Conservation (phyloP, 2,329 filamentous ascomycete species). For the Trichoderma atroviride region DNA sequence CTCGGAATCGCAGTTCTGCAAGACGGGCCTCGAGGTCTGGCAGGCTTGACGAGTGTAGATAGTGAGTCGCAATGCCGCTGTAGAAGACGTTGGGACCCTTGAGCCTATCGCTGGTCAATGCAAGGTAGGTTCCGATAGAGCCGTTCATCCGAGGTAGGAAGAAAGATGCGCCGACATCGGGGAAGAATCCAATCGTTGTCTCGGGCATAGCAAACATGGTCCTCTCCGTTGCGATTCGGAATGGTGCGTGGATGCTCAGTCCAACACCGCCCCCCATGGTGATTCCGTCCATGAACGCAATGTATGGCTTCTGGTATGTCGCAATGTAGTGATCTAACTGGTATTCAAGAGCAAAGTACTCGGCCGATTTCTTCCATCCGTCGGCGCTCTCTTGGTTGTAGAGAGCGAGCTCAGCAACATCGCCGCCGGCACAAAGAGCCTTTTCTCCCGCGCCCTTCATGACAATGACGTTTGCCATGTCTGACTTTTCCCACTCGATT, state of each 20-base stretch:
- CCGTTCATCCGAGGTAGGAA: conserved; percentile 92
- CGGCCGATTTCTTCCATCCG: conserved; percentile 73
- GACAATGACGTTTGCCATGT: conserved; percentile 88
- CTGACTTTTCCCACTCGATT: conserved; percentile 91
- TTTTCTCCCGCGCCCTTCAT: conserved; percentile 85
- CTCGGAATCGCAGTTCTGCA: conserved; percentile 84
- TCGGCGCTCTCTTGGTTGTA: conserved; percentile 68
- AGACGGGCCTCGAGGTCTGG: conserved; percentile 80
- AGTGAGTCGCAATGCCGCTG: conserved; percentile 91
- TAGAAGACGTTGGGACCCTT: conserved; percentile 86
- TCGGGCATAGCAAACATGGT: conserved; percentile 98
- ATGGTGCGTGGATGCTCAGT: conserved; percentile 89
- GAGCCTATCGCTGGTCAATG: conserved; percentile 83
- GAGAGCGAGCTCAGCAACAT: conserved; percentile 77
- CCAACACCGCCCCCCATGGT: conserved; percentile 99
- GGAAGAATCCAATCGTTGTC: conserved; percentile 98
- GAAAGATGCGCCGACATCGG: conserved; percentile 94
- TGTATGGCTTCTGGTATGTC: conserved; percentile 88
- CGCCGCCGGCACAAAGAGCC: conserved; percentile 91
- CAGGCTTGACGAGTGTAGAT: conserved; percentile 87
- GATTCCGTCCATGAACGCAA: conserved; percentile 95
- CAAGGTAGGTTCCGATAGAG: conserved; percentile 85
- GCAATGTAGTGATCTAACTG: conserved; percentile 93
- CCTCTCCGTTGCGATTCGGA: conserved; percentile 93
- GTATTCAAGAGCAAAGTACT: conserved; percentile 96